Evolutionary conservation across 2,329 filamentous ascomycete genomes (phyloP).

Genomic region (Macrophomina pseudophaseolina): DNA sequence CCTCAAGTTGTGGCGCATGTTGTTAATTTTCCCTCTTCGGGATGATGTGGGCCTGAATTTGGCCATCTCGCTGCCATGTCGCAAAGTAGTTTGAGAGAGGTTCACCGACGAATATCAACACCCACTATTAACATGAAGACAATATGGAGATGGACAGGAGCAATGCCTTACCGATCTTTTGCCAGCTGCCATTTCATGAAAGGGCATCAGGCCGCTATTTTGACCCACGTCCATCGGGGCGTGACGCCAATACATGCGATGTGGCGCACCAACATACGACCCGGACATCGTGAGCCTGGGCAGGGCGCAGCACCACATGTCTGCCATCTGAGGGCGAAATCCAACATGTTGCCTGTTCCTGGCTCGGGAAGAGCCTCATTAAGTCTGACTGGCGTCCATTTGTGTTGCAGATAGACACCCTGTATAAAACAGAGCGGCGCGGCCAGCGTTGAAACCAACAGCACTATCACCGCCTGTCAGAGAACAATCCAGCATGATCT

Average conservation of each 20-base stretch:
- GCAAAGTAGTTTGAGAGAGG: not conserved
- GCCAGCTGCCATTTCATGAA: too few relatives aligned
- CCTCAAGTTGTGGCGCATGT: not conserved
- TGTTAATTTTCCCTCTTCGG: constrained; percentile 2
- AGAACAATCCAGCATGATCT: not conserved
- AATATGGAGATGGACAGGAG: too few relatives aligned
- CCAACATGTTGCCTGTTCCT: constrained; percentile 15
- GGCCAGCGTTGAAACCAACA: not conserved
- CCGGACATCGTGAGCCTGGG: constrained; percentile 10
- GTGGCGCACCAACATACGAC: constrained; percentile 20
- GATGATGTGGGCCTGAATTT: not conserved
- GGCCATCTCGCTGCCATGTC: not conserved
- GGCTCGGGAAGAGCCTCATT: not conserved
- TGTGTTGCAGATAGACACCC: not conserved
- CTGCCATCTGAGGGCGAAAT: constrained; percentile 10
- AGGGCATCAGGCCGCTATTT: not conserved
- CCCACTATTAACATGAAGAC: too few relatives aligned
- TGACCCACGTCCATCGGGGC: not conserved
- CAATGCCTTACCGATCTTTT: too few relatives aligned
- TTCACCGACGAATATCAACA: not conserved
- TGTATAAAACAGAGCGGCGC: constrained; percentile 4
- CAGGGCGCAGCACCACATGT: constrained; percentile 17
- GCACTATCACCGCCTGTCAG: not conserved
- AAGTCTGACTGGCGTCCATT: not conserved
- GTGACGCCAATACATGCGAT: not conserved